These are phyloP conservation scores for Geotrichum aggregatum DNA, from an alignment of 1,139 yeast genomes.

Conservation along the genomic window DNA sequence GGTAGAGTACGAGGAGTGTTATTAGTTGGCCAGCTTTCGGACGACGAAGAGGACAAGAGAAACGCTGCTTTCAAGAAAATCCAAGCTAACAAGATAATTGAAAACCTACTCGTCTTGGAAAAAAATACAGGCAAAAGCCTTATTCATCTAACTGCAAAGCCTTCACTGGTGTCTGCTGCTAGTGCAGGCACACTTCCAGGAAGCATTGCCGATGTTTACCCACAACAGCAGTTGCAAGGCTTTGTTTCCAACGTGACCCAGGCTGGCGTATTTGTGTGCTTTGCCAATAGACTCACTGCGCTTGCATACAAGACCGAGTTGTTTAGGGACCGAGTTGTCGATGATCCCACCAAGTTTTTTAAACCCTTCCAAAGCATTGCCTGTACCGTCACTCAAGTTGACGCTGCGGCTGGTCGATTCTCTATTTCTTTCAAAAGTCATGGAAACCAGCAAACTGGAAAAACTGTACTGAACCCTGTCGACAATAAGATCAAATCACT, in stretches of 20 bases:
- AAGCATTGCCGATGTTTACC: slow-evolving; percentile 50
- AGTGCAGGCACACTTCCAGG: slow-evolving; percentile 53
- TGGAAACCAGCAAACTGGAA: slow-evolving; percentile 24
- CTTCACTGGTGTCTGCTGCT: slow-evolving; percentile 64
- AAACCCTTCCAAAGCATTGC: slow-evolving; percentile 61
- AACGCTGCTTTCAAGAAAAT: slow-evolving; percentile 76
- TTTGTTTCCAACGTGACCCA: slow-evolving; percentile 67
- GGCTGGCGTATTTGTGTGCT: slow-evolving; percentile 74
- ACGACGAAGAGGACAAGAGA: slow-evolving; percentile 77
- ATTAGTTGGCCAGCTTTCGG: slow-evolving; percentile 68
- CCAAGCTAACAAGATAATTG: slow-evolving; percentile 68
- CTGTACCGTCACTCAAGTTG: slow-evolving; percentile 39
- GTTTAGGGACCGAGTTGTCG: slow-evolving; percentile 51
- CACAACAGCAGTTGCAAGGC: slow-evolving; percentile 50
- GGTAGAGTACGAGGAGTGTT: slow-evolving; percentile 66
- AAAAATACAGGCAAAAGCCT: slow-evolving; percentile 60
- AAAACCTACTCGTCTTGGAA: slow-evolving; percentile 62
- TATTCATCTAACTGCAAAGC: slow-evolving; percentile 60
- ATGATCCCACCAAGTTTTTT: slow-evolving; percentile 52
- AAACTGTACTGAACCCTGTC: slow-evolving; percentile 52
- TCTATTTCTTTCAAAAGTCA: slow-evolving; percentile 20
- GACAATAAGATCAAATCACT: slow-evolving; percentile 49
- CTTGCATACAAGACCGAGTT: slow-evolving; percentile 76
- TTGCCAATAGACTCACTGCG: slow-evolving; percentile 78
- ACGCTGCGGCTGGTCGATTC: slow-evolving; percentile 14